Percentiles rank a stretch among this genome's conserved stretches.
phyloP scores from a whole-genome alignment of 225 moss, liverwort and hornwort genomes.

The Physcomitrellopsis africana region DNA sequence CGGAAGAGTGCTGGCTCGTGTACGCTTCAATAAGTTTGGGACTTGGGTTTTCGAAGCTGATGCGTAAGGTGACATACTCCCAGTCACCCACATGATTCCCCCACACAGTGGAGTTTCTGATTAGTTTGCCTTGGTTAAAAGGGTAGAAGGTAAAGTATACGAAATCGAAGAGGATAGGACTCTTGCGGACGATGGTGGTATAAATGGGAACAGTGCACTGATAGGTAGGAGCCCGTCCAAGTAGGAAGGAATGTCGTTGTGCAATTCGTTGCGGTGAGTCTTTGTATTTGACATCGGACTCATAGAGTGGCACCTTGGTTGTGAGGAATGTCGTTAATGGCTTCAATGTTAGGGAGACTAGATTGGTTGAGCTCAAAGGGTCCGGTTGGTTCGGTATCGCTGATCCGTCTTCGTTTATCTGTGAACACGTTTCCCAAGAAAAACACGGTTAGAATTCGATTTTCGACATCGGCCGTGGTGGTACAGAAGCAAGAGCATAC shows the following conservation, averaged over 20 bases:
- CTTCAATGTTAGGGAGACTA: conserved; percentile 22
- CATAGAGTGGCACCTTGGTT: conserved; percentile 23
- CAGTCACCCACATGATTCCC: conserved; percentile 44
- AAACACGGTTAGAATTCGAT: background rate
- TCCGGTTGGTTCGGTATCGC: conserved; percentile 30
- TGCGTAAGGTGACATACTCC: conserved; percentile 34
- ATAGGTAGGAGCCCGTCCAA: conserved; percentile 22
- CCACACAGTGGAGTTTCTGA: background rate
- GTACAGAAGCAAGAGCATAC: too few relatives aligned
- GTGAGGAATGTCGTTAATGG: conserved; percentile 36
- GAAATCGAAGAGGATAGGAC: conserved; percentile 25
- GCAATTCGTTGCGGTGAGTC: too few relatives aligned
- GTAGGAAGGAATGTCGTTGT: conserved; percentile 22
- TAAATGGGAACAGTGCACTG: conserved; percentile 18
- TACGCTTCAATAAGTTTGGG: conserved; percentile 30
- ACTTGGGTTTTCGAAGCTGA: conserved; percentile 31
- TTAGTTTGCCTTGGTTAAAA: conserved; percentile 35
- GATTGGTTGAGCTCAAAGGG: conserved; percentile 17
- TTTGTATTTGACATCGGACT: conserved; percentile 24
- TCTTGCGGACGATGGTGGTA: conserved; percentile 33
- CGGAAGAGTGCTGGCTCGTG: conserved; percentile 39
- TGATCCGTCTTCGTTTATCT: conserved; percentile 28
- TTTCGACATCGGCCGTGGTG: background rate
- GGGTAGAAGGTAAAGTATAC: conserved; percentile 42
- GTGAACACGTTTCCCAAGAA: too few relatives aligned